These are phyloP conservation scores for Fusarium sacchari DNA, from an alignment of 2,329 filamentous ascomycete genomes.

Conservation along the genomic window DNA sequence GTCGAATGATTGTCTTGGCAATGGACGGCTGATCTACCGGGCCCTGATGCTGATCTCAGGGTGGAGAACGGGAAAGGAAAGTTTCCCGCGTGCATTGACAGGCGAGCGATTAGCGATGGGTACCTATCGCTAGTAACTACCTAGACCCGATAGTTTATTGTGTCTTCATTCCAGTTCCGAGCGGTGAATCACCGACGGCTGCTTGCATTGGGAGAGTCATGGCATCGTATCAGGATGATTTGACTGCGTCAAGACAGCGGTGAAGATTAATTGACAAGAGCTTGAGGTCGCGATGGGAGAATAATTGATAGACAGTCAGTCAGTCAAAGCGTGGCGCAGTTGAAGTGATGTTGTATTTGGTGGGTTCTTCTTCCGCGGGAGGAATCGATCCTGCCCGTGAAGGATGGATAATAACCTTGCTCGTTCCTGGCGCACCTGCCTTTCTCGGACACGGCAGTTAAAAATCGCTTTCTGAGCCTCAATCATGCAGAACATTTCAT, in stretches of 20 bases:
- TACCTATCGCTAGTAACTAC: background rate
- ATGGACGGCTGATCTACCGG: constrained; percentile 3
- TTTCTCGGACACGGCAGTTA: background rate
- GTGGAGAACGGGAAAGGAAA: constrained; percentile 15
- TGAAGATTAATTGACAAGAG: background rate
- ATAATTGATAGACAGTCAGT: background rate
- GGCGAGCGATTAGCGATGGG: background rate
- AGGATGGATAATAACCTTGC: background rate
- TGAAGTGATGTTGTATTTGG: background rate
- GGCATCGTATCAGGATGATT: background rate
- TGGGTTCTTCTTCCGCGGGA: background rate
- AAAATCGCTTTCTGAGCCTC: background rate
- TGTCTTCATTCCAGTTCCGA: background rate
- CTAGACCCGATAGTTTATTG: background rate
- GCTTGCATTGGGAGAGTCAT: constrained; percentile 16
- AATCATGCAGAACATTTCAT: background rate
- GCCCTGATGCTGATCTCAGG: background rate
- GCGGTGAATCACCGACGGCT: constrained; percentile 16
- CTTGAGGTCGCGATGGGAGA: background rate
- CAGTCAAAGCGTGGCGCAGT: background rate
- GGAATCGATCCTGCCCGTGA: background rate
- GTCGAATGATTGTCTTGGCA: background rate
- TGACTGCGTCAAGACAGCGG: background rate
- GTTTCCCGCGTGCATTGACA: constrained; percentile 21
- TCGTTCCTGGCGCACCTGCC: constrained; percentile 1